Evolutionary conservation across 805 yeast genomes (phyloP).

Genomic region (Spathaspora gorwiae): DNA sequence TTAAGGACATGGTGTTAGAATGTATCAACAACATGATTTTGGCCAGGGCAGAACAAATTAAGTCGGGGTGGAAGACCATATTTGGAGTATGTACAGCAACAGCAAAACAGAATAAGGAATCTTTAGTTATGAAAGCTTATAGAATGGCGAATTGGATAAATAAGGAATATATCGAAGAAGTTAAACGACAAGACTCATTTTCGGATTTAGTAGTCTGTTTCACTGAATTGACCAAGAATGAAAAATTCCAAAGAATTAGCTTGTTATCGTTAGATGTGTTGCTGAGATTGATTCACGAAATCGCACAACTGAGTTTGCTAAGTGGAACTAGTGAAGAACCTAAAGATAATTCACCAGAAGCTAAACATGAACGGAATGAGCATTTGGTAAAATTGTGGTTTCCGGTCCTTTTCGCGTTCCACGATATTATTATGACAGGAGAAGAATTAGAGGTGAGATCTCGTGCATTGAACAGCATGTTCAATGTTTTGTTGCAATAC

Average conservation of each 20-base stretch:
- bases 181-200: conserved; percentile 66
- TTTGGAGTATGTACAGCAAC: conserved; percentile 74
- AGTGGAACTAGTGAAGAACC: conserved; percentile 11
- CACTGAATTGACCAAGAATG: conserved; percentile 79
- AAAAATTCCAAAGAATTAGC: conserved; percentile 72
- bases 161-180: conserved; percentile 55
- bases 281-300: conserved; percentile 53
- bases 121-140: conserved; percentile 60
- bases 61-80: conserved; percentile 93
- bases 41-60: conserved; percentile 67
- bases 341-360: conserved; percentile 8
- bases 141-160: conserved; percentile 59
- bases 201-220: conserved; percentile 67
- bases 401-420: conserved; percentile 80
- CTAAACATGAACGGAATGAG: conserved; percentile 18
- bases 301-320: conserved; percentile 44
- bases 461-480: conserved; percentile 75
- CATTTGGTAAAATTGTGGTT: conserved; percentile 66
- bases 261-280: conserved; percentile 76
- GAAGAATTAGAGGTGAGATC: conserved; percentile 93
- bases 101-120: conserved; percentile 55
- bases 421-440: conserved; percentile 87
- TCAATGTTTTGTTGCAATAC: conserved; percentile 72
- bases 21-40: conserved; percentile 82
- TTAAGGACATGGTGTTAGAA: conserved; percentile 84